Evolutionary conservation across 306 rosid genomes (phyloP).

Genomic region (Coriaria nepalensis): DNA sequence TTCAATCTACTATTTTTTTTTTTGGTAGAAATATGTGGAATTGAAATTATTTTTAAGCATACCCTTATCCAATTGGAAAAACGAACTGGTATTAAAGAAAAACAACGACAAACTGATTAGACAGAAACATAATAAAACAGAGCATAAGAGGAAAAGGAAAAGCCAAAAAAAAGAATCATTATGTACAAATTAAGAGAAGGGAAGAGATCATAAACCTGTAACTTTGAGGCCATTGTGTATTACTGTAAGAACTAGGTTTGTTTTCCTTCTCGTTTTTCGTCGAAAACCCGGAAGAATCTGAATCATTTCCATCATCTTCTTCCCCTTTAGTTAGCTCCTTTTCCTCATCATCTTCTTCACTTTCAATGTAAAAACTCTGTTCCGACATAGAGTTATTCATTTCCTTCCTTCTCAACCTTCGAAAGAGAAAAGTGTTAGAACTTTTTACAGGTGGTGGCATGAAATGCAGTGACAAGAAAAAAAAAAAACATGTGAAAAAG

Average conservation of each 20-base stretch:
- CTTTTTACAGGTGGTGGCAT: too few species aligned
- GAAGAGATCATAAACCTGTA: constrained; percentile 46
- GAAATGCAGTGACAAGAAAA: too few species aligned
- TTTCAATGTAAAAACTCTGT: constrained; percentile 60
- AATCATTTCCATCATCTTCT: constrained; percentile 57
- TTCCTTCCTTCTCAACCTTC: constrained; percentile 17
- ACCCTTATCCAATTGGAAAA: too few species aligned
- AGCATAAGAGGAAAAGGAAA: constrained; percentile 9
- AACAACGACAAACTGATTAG: too few species aligned
- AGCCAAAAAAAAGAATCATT: neutral
- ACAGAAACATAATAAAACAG: too few species aligned
- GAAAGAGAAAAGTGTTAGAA: neutral
- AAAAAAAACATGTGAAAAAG: too few species aligned
- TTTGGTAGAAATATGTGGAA: too few species aligned
- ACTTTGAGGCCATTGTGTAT: constrained; percentile 89
- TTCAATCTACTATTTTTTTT: too few species aligned
- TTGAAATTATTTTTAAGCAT: too few species aligned
- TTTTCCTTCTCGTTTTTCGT: constrained; percentile 39
- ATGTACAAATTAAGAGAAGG: constrained; percentile 3
- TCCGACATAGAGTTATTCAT: constrained; percentile 75
- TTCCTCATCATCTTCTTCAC: constrained; percentile 69
- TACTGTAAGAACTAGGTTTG: constrained; percentile 45
- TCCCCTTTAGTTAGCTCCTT: constrained; percentile 37
- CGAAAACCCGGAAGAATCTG: constrained; percentile 64
- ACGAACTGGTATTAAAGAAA: too few species aligned